phyloP scores from a whole-genome alignment of 1,284 basidiomycete species.

The Moesziomyces sp. region DNA sequence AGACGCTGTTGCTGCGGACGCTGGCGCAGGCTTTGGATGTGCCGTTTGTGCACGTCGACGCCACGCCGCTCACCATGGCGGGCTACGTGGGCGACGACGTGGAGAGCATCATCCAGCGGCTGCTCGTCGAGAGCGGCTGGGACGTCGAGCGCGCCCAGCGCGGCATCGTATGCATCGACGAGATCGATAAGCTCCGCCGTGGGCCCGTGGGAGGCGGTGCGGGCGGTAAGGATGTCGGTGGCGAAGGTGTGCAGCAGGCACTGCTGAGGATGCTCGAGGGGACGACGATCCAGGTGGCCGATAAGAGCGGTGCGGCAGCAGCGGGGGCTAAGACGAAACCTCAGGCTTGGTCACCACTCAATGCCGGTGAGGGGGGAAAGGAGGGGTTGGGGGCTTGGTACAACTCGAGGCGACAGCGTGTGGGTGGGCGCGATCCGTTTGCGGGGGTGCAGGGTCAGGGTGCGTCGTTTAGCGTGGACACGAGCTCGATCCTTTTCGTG shows the following conservation, averaged over 20 bases:
- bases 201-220: slow-evolving; percentile 65
- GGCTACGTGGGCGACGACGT: slow-evolving; percentile 62
- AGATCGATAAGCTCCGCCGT: slow-evolving; percentile 87
- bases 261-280: slow-evolving; percentile 93
- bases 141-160: slow-evolving; percentile 40
- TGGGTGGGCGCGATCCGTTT: no score
- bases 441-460: slow-evolving; percentile 38
- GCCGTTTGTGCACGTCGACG: slow-evolving; percentile 56
- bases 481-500: slow-evolving; percentile 70
- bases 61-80: slow-evolving; percentile 54
- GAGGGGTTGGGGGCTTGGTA: slow-evolving; percentile 27
- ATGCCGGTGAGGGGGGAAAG: neutral
- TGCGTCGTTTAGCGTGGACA: slow-evolving; percentile 81
- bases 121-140: slow-evolving; percentile 44
- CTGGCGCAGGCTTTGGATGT: slow-evolving; percentile 51
- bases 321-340: neutral
- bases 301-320: slow-evolving; percentile 61
- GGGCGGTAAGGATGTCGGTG: slow-evolving; percentile 87
- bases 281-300: slow-evolving; percentile 77
- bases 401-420: slow-evolving; percentile 10
- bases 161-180: slow-evolving; percentile 90
- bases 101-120: slow-evolving; percentile 46
- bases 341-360: neutral
- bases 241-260: slow-evolving; percentile 94
- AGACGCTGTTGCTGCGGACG: slow-evolving; percentile 52